Percentiles rank a stretch among this genome's conserved stretches.
phyloP scores from a whole-genome alignment of 1,139 yeast genomes.

The Meyerozyma sp. region DNA sequence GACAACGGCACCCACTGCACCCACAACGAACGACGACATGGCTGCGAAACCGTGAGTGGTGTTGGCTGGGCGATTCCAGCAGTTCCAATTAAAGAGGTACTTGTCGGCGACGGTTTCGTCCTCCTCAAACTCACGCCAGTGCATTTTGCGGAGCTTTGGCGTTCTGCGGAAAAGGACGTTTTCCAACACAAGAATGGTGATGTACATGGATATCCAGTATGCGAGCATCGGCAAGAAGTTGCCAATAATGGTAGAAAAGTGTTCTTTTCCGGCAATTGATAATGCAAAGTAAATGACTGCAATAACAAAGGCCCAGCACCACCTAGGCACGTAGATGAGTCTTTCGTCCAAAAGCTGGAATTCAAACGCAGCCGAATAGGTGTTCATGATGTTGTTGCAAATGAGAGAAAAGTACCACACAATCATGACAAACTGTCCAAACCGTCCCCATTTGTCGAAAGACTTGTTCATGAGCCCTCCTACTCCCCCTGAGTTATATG shows the following conservation, averaged over 20 bases:
- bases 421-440: constrained; percentile 29
- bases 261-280: constrained; percentile 18
- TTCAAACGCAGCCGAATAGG: constrained; percentile 22
- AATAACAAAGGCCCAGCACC: constrained; percentile 20
- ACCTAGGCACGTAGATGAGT: constrained; percentile 18
- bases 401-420: constrained; percentile 28
- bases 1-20: constrained; percentile 23
- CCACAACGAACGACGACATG: constrained; percentile 3
- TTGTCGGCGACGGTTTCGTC: background rate
- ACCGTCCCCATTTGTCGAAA: constrained; percentile 21
- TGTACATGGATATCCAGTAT: constrained; percentile 25
- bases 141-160: constrained; percentile 7
- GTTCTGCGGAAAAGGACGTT: constrained; percentile 16
- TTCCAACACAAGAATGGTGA: constrained; percentile 19
- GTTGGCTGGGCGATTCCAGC: constrained; percentile 13
- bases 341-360: constrained; percentile 18
- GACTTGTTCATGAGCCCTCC: constrained; percentile 20
- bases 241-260: constrained; percentile 18
- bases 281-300: constrained; percentile 17
- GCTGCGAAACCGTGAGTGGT: constrained; percentile 25
- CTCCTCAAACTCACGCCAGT: constrained; percentile 12
- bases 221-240: constrained; percentile 25
- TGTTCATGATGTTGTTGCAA: constrained; percentile 33
- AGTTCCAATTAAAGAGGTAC: constrained; percentile 14
- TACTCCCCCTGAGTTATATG: constrained; percentile 16